Base-by-base conservation (phyloP, 768 basidiomycete genomes). In the Amanita muscaria region DNA sequence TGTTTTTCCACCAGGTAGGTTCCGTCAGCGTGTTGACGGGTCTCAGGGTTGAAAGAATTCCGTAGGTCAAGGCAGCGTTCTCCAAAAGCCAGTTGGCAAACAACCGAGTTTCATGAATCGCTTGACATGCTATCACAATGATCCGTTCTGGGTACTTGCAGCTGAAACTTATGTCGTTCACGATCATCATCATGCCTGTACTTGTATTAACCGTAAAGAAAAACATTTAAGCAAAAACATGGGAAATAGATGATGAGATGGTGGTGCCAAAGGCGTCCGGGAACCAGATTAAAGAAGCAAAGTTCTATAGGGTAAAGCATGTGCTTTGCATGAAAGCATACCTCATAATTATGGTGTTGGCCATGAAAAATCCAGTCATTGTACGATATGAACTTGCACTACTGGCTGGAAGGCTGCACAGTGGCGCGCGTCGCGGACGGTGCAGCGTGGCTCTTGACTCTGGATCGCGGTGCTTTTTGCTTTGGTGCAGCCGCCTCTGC, bases 401-500 rank as follows among this genome's bases (percentile, higher is more conserved):
- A 44, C 15, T 27, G 34, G 11, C 15, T 36, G 16, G 19, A 9
- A n/a, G n/a, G 33, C 12, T 44, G 34, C 16, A 25, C 24, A 22
- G 43, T 34, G 14, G 41, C 31, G 7, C 31, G 14, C 32, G 42
- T 34, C 22, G 42, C 1, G 21, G 24, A n/a, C 27, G 34, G 34
- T 10, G 59, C 63, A 14, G 59, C 51, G 7, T 53, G 46, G 44
- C 78, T 79, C 59, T 79, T 86, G 23, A 70, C 66, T 64, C 82
- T 88, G 18, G 83, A 79, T 36, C 77, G 63, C 3, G 88, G 88
- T 5, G 40, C 3, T 60, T 80, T 86, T 19, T 71, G 65, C 64
- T 83, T 88, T 16, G 83, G 80, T 36, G 77, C 61, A 3, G 88
- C 88, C 4, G 88, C 88, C 59, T 89, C 87, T 2, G 88, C 87